Conservation (phyloP, 352 stramenopile genomes). For the Phytopythium ostracodes region DNA sequence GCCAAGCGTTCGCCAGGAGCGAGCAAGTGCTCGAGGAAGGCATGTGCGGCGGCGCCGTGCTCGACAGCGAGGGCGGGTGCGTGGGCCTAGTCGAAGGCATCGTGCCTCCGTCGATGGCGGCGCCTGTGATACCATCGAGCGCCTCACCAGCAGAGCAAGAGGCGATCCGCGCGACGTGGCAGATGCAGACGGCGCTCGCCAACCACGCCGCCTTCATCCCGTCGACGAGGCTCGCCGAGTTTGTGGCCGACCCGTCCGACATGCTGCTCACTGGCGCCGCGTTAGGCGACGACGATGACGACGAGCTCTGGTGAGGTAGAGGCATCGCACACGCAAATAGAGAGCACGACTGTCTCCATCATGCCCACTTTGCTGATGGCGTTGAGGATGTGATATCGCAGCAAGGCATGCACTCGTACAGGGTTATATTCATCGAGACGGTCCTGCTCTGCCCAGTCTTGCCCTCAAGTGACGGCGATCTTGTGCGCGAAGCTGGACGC, state of each 20-base stretch:
- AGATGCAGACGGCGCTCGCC: conserved; percentile 62
- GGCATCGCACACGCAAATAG: background rate
- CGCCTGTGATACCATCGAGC: conserved; percentile 15
- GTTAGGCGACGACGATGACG: conserved; percentile 14
- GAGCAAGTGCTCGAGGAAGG: conserved; percentile 70
- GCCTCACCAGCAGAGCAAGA: conserved; percentile 19
- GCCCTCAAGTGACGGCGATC: conserved; percentile 66
- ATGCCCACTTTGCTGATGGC: too few species aligned
- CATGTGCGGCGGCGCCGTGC: conserved; percentile 76
- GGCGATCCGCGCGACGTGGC: conserved; percentile 20
- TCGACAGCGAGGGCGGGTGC: conserved; percentile 35
- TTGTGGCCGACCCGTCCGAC: conserved; percentile 31
- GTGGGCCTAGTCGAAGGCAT: conserved; percentile 79
- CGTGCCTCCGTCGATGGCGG: conserved; percentile 37
- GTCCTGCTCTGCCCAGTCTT: background rate
- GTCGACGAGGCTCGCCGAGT: conserved; percentile 35
- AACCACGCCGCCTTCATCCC: conserved; percentile 73
- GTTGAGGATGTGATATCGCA: too few species aligned
- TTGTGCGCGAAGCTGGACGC: conserved; percentile 86
- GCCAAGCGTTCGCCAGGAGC: conserved; percentile 75
- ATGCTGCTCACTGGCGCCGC: conserved; percentile 36
- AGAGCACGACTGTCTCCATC: too few species aligned
- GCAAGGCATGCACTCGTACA: background rate
- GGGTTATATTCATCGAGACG: background rate
- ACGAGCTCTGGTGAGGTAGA: conserved; percentile 10